Percentiles rank a stretch among this genome's conserved stretches.
These are phyloP conservation scores for Xylaria cubensis DNA, from an alignment of 495 filamentous ascomycete genomes.

Conservation along the genomic window DNA sequence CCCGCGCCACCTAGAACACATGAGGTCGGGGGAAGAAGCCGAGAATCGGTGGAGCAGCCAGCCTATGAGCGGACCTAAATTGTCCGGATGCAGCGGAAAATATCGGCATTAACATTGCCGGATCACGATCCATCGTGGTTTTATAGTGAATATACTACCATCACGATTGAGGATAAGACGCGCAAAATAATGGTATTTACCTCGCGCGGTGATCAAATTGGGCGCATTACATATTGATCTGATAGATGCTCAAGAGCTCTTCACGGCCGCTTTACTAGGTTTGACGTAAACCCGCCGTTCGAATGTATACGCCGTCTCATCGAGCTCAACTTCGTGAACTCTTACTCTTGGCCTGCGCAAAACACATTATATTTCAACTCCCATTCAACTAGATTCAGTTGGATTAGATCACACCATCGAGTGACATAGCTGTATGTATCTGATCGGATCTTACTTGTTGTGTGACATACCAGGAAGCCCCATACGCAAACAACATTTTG, in stretches of 20 bases:
- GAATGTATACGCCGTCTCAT: neutral
- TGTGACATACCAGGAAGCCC: neutral
- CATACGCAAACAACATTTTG: neutral
- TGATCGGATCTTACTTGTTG: neutral
- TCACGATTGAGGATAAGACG: neutral
- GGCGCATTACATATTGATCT: neutral
- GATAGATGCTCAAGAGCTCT: neutral
- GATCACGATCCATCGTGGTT: neutral
- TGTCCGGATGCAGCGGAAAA: constrained; percentile 6
- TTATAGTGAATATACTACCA: neutral
- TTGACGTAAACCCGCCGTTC: no score
- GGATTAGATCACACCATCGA: neutral
- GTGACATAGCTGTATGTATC: neutral
- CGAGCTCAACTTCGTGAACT: constrained; percentile 11
- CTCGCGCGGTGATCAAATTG: neutral
- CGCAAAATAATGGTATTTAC: neutral
- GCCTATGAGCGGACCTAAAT: constrained; percentile 11
- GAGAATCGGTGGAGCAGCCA: constrained; percentile 7
- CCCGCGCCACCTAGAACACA: neutral
- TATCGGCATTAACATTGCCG: neutral
- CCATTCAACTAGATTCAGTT: neutral
- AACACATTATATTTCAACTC: neutral
- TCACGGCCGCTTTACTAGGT: no score
- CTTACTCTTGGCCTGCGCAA: neutral
- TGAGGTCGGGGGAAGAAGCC: neutral